Evolutionary conservation across 2,329 filamentous ascomycete genomes (phyloP).

Genomic region (Ascochyta rabiei): DNA sequence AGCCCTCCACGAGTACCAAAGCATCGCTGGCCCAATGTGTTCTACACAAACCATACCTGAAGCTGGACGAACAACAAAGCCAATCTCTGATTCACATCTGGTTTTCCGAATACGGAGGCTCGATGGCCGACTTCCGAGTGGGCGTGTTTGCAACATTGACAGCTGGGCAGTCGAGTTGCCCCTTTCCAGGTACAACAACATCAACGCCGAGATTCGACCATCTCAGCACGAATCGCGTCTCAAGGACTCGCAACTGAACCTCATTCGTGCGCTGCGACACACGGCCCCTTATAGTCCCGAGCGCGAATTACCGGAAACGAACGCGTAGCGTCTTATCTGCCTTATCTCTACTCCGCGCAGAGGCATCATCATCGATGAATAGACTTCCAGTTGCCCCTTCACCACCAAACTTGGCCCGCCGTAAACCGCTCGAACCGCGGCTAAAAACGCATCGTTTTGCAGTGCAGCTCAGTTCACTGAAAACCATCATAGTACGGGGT

Average conservation of each 20-base stretch:
- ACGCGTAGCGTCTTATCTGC: constrained; percentile 6
- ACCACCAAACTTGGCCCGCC: neutral
- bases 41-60: too few relatives aligned
- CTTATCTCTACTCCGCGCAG: constrained; percentile 8
- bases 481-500: neutral
- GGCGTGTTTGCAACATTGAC: too few relatives aligned
- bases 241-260: neutral
- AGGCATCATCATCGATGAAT: neutral
- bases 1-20: too few relatives aligned
- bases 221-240: neutral
- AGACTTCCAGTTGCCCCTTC: neutral
- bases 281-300: neutral
- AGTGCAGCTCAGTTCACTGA: neutral
- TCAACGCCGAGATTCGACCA: neutral
- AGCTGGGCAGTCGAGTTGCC: too few relatives aligned
- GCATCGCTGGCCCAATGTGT: too few relatives aligned
- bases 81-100: too few relatives aligned
- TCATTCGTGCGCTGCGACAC: neutral
- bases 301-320: constrained; percentile 2
- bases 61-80: too few relatives aligned
- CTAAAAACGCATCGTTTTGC: constrained; percentile 1
- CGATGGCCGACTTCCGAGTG: too few relatives aligned
- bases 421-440: constrained; percentile 4
- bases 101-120: too few relatives aligned
- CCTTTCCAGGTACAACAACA: neutral